Evolutionary conservation across 306 rosid genomes (phyloP).

Genomic region (Castanopsis chinensis): DNA sequence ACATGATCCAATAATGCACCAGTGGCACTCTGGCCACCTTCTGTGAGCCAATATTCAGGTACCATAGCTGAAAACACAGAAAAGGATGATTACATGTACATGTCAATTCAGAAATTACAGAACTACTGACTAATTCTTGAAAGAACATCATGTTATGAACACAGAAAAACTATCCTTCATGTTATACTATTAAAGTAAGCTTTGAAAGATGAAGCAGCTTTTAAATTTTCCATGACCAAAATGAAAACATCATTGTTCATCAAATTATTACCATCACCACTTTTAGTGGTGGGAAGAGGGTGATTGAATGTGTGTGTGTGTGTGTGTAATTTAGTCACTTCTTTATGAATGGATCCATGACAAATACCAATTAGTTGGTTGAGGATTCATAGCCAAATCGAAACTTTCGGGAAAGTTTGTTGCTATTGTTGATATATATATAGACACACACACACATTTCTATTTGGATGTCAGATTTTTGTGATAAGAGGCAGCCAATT

Average conservation of each 20-base stretch:
- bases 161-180: not conserved
- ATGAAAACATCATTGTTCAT: not conserved
- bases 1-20: constrained; percentile 95
- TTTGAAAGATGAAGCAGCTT: constrained; percentile 5
- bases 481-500: too few species aligned
- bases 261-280: not conserved
- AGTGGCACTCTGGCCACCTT: constrained; percentile 99
- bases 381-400: too few species aligned
- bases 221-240: not conserved
- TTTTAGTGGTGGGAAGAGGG: not conserved
- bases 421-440: too few species aligned
- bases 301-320: too few species aligned
- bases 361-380: too few species aligned
- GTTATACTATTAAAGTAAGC: constrained; percentile 16
- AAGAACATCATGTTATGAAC: not conserved
- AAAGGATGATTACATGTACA: constrained; percentile 4
- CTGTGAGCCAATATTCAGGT: constrained; percentile 95
- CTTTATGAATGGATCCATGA: too few species aligned
- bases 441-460: too few species aligned
- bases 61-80: constrained; percentile 71
- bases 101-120: constrained; percentile 21
- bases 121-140: not conserved
- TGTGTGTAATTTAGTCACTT: too few species aligned
- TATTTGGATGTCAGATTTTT: too few species aligned
- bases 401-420: too few species aligned